Evolutionary conservation across 2,329 filamentous ascomycete species (phyloP), one percentile per base, ranked within the genome.

Genomic region (Aspergillus ochraceus): DNA sequence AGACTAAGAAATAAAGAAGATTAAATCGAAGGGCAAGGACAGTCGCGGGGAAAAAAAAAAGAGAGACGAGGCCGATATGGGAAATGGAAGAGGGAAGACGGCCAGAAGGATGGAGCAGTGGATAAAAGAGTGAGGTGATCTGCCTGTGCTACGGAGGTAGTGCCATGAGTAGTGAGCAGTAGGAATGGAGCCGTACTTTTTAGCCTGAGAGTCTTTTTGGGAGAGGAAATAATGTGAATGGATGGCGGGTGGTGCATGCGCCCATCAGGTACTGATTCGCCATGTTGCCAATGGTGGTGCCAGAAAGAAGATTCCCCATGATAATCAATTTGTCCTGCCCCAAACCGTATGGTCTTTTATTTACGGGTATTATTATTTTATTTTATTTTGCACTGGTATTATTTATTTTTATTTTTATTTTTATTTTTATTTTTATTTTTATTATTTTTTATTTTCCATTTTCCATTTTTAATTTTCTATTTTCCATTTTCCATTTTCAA

Each of bases 81-180:
- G 62, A 67, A 63, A 58, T 59, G 61, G 64, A 68, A 63, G 59
- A 62, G 60, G 64, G 59, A 64, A 60, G 67, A 68, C 64, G 64
- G 63, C 58, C 62, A 59, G 61, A 64, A 57, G 61, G 66, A 64
- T 66, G 63, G 63, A 62, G 45, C 62, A 63, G 68, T 74, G 71
- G 71, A 70, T 74, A 72, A 75, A 69, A 74, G 68, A 45, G 64
- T 63, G 59, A 66, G 70, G 64, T 71, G 71, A 74, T 74, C 71
- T 74, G 67, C 72, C 54, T 64, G 69, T 73, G 65, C 68, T 69
- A 72, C 68, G 67, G 36, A 67, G 63, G 66, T 63, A 69, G 68
- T 64, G 66, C 66, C 62, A 62, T 66, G 62, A 65, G 64, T 70
- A 70, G 69, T 68, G 58, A 57, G 55, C 61, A 57, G 67, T 70